A percentile compares a stretch with the other conserved stretches of the same genome.
Evolutionary conservation across 257 asterid genomes (phyloP).

Genomic region (Orobanche coerulescens): DNA sequence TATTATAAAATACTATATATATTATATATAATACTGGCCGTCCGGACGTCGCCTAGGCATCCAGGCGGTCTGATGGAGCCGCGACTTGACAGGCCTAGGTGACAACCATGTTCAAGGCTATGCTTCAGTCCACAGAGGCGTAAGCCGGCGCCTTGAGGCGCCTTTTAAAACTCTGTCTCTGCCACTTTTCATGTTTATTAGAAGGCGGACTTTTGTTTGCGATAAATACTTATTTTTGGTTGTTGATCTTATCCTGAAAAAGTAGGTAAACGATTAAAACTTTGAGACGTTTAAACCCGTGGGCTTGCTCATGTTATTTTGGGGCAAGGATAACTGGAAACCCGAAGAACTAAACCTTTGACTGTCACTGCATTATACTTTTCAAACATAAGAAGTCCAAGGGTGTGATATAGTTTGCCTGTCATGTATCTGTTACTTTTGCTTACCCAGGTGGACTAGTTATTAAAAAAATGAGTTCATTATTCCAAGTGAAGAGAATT

Average conservation of each 20-base stretch:
- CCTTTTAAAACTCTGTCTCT: too few species aligned
- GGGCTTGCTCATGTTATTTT: background rate
- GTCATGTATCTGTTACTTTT: background rate
- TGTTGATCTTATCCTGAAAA: background rate
- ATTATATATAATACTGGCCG: too few species aligned
- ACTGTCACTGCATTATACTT: background rate
- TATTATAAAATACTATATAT: too few species aligned
- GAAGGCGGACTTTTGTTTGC: background rate
- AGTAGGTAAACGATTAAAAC: too few species aligned
- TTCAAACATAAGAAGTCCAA: background rate
- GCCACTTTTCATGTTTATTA: background rate
- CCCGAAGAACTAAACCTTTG: background rate
- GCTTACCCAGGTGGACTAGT: background rate
- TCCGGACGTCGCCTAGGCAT: too few species aligned
- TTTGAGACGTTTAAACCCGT: background rate
- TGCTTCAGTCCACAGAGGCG: too few species aligned
- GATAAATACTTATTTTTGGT: background rate
- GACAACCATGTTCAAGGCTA: too few species aligned
- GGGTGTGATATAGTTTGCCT: background rate
- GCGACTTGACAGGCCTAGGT: too few species aligned
- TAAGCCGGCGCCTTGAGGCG: too few species aligned
- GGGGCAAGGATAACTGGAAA: background rate
- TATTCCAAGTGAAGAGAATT: background rate
- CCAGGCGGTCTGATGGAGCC: too few species aligned
- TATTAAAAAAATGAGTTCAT: background rate